Conservation (phyloP, 2,329 filamentous ascomycete species). For the Dryadomyces quercivorus region DNA sequence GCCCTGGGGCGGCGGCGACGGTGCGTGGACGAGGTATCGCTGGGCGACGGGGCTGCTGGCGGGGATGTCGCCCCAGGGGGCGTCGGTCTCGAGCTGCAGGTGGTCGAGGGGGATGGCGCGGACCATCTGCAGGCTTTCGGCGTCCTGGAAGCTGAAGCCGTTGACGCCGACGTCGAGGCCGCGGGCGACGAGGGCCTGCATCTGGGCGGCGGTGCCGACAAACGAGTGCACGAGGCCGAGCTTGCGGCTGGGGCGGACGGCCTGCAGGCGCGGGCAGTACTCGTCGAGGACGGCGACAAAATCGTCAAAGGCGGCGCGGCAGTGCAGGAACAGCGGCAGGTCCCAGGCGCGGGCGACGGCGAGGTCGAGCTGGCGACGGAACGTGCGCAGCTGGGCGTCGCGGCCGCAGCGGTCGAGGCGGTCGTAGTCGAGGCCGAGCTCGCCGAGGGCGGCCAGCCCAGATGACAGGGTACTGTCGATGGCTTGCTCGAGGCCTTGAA, state of each 20-base stretch:
- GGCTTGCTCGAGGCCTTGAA: neutral
- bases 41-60: constrained; percentile 19
- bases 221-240: constrained; percentile 29
- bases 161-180: constrained; percentile 22
- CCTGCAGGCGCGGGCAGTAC: constrained; percentile 21
- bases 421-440: constrained; percentile 38
- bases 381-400: constrained; percentile 19
- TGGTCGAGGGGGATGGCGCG: constrained; percentile 24
- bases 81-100: constrained; percentile 35
- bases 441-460: constrained; percentile 31
- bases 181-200: neutral
- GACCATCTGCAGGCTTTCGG: constrained; percentile 18
- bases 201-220: constrained; percentile 19
- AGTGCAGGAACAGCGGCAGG: too few species aligned
- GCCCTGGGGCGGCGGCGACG: constrained; percentile 17
- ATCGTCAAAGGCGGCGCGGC: too few species aligned
- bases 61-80: constrained; percentile 33
- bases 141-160: constrained; percentile 32
- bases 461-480: neutral
- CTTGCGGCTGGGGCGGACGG: constrained; percentile 24
- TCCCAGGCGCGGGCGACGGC: too few species aligned
- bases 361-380: too few species aligned
- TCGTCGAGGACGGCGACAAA: too few species aligned
- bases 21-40: constrained; percentile 24
- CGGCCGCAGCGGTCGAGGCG: constrained; percentile 29